A percentile compares a stretch with the other conserved stretches of the same genome.
phyloP scores from a whole-genome alignment of 2,329 filamentous ascomycete genomes.

The Teratosphaeria viscida region DNA sequence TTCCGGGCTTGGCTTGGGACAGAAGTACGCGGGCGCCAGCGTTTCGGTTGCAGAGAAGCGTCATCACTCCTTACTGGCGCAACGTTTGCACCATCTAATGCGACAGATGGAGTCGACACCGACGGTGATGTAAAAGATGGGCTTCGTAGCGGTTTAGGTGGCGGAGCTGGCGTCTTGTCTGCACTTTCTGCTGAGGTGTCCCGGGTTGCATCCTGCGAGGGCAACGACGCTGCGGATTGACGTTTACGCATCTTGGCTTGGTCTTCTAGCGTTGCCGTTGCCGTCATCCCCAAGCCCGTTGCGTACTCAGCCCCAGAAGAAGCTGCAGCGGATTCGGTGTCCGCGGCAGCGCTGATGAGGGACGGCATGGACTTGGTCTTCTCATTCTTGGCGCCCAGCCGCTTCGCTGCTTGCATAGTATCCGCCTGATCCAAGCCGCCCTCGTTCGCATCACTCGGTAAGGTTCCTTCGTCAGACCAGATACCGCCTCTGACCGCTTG shows the following conservation, averaged over 20 bases:
- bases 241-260: constrained; percentile 9
- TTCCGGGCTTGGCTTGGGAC: constrained; percentile 9
- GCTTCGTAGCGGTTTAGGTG: constrained; percentile 17
- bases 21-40: constrained; percentile 9
- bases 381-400: constrained; percentile 5
- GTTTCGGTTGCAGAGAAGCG: constrained; percentile 7
- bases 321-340: constrained; percentile 5
- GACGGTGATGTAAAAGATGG: constrained; percentile 19
- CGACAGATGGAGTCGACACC: constrained; percentile 17
- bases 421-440: constrained; percentile 1
- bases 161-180: not conserved
- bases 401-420: not conserved
- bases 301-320: constrained; percentile 12
- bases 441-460: not conserved
- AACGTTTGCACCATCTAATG: constrained; percentile 19
- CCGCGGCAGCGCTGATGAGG: constrained; percentile 5
- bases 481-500: constrained; percentile 80
- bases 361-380: constrained; percentile 19
- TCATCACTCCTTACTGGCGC: constrained; percentile 17
- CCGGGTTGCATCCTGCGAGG: constrained; percentile 2
- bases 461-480: constrained; percentile 45
- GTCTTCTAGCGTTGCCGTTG: constrained; percentile 6
- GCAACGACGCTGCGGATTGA: constrained; percentile 11
- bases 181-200: not conserved
- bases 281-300: constrained; percentile 5